Evolutionary conservation across 2,329 filamentous ascomycete genomes (phyloP), one percentile per base, ranked within the genome.

Genomic region (Dothideomycetes sp.): DNA sequence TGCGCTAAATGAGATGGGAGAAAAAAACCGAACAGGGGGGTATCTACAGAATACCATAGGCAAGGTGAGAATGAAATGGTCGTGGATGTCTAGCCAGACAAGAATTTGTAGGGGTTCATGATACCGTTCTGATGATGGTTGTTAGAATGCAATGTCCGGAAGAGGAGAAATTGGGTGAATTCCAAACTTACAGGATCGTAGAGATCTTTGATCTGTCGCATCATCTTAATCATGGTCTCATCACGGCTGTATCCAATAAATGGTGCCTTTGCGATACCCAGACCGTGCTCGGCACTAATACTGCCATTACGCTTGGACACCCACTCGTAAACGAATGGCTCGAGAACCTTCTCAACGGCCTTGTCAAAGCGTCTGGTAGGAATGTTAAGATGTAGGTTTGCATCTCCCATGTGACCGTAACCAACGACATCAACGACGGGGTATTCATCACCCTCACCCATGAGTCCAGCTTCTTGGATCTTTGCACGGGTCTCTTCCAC

Each of bases 41-140:
- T 39, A 39, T 39, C 35, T 39, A 39, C 35, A n/a, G 23, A 39
- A 31, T 39, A 39, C 35, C 35, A 39, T 39, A 31, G 23, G 35
- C 35, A 24, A 31, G 22, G 20, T 30, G 34, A 39, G 23, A 7
- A 39, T 15, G 24, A 7, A n/a, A 31, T n/a, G 17, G 20, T 24
- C 35, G 23, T 13, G 35, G 32, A 16, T 11, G 8, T 43, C 28
- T 37, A 36, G 15, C 33, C 33, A 44, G 60, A 70, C 52, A 96
- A 82, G 62, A 95, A 96, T 67, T 96, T 96, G 71, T 96, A 96
- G 1, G 89, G 89, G 65, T 95, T 96, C 86, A 96, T 93, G 64
- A 96, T 96, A 33, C 87, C 88, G 52, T 94, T 94, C 86, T 94
- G 51, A n/a, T 22, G 27, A 24, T 13, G 0, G 5, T 20, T 15